phyloP scores from a whole-genome alignment of 202 grass and related monocot genomes.

The Sporobolus alterniflorus region DNA sequence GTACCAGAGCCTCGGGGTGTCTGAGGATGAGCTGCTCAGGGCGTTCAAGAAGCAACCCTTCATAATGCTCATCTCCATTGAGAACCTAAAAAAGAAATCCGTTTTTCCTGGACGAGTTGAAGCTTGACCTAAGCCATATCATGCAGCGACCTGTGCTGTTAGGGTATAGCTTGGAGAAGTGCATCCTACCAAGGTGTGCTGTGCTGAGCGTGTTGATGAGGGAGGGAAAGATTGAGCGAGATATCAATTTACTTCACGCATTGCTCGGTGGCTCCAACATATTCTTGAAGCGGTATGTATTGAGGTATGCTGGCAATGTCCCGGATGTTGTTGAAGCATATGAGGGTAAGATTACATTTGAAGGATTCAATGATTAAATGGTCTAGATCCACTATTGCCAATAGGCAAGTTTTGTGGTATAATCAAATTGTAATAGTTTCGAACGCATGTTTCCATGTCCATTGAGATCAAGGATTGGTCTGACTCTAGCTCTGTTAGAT shows the following conservation, averaged over 20 bases:
- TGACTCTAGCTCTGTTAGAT: conserved; percentile 1
- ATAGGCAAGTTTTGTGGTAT: background rate
- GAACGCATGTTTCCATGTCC: background rate
- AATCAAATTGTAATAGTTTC: background rate
- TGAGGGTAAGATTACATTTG: conserved; percentile 53
- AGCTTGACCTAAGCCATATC: conserved; percentile 16
- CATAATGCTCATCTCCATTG: background rate
- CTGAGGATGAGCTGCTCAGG: conserved; percentile 5
- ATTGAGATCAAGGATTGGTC: background rate
- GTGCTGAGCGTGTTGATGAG: conserved; percentile 50
- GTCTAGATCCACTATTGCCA: background rate
- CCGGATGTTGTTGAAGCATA: conserved; percentile 57
- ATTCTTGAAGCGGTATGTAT: conserved; percentile 18
- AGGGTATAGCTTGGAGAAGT: conserved; percentile 43
- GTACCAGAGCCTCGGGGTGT: conserved; percentile 39
- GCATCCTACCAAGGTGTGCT: conserved; percentile 39
- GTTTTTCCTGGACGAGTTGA: conserved; percentile 27
- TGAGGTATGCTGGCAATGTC: conserved; percentile 29
- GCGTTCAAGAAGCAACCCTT: conserved; percentile 40
- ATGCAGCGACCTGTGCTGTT: background rate
- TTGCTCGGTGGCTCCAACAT: background rate
- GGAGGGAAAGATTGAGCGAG: conserved; percentile 31
- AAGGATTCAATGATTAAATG: conserved; percentile 5
- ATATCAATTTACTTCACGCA: background rate
- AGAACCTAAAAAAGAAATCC: conserved; percentile 25